Percentiles rank a stretch among this genome's conserved stretches.
phyloP scores from a whole-genome alignment of 495 filamentous ascomycete genomes.

The Endocarpon pusillum region DNA sequence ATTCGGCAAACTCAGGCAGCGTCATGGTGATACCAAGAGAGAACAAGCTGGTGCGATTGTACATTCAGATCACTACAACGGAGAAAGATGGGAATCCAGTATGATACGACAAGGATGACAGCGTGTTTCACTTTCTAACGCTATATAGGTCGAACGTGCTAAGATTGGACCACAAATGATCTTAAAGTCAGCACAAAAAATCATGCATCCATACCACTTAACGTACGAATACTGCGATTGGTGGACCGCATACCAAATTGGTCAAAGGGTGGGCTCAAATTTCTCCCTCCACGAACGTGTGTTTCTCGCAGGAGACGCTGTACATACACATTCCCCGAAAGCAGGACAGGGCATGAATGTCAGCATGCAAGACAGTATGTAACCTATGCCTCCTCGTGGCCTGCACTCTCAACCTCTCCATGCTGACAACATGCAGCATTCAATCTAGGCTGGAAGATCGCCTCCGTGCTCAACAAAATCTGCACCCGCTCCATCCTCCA shows the following conservation, averaged over 20 bases:
- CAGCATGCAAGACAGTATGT: conserved; percentile 36
- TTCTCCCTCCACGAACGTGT: conserved; percentile 44
- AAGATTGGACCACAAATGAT: conserved; percentile 42
- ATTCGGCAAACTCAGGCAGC: conserved; percentile 42
- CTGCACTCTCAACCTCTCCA: neutral
- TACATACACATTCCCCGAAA: conserved; percentile 51
- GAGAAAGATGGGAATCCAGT: conserved; percentile 13
- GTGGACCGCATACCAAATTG: conserved; percentile 51
- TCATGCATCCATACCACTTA: conserved; percentile 43
- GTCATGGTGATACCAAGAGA: conserved; percentile 57
- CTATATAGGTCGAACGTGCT: conserved; percentile 26
- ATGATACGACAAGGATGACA: conserved; percentile 9
- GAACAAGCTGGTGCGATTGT: conserved; percentile 47
- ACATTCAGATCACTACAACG: conserved; percentile 46
- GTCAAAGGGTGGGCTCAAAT: conserved; percentile 50
- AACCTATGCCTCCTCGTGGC: conserved; percentile 10
- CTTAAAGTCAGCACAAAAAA: conserved; percentile 38
- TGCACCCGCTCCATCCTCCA: conserved; percentile 35
- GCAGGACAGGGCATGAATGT: conserved; percentile 68
- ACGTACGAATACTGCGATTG: conserved; percentile 45
- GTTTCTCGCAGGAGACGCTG: conserved; percentile 46
- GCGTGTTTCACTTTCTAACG: too few relatives aligned
- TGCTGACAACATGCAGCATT: conserved; percentile 26
- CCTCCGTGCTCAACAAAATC: conserved; percentile 37
- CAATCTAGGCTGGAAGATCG: conserved; percentile 64